A percentile compares a stretch with the other conserved stretches of the same genome.
These are phyloP conservation scores for Phaseolus coccineus DNA, from an alignment of 331 rosid genomes.

Conservation along the genomic window DNA sequence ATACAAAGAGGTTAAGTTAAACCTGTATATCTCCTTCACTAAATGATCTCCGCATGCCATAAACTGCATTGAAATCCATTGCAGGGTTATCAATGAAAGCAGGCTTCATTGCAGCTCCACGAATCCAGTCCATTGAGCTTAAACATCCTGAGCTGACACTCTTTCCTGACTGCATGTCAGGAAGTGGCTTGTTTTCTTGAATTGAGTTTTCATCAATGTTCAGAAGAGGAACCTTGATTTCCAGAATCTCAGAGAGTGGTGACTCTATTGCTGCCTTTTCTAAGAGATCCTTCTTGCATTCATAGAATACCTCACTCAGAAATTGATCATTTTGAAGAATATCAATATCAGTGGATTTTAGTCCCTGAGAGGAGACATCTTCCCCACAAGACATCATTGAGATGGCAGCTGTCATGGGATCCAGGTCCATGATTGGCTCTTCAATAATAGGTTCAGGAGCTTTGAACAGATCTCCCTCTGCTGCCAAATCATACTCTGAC, in stretches of 20 bases:
- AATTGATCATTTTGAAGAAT: constrained; percentile 85
- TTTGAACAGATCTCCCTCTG: constrained; percentile 91
- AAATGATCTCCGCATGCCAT: constrained; percentile 84
- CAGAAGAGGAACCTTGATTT: constrained; percentile 68
- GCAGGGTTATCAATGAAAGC: constrained; percentile 71
- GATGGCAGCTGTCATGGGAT: constrained; percentile 77
- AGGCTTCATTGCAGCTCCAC: constrained; percentile 67
- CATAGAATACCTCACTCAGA: constrained; percentile 79
- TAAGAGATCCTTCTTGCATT: constrained; percentile 77
- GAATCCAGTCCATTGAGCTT: constrained; percentile 86
- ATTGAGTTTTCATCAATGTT: constrained; percentile 55
- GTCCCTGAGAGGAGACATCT: constrained; percentile 71
- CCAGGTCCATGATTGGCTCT: constrained; percentile 64
- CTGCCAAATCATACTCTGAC: constrained; percentile 86
- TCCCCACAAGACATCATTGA: constrained; percentile 88
- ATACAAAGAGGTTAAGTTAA: constrained; percentile 39
- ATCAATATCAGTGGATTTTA: constrained; percentile 73
- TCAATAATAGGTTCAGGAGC: constrained; percentile 88
- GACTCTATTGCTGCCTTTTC: constrained; percentile 70
- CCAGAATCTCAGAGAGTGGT: constrained; percentile 67
- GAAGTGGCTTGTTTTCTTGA: constrained; percentile 64
- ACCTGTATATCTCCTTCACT: constrained; percentile 99
- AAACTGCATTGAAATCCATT: constrained; percentile 70
- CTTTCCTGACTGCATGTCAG: constrained; percentile 63
- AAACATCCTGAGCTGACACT: constrained; percentile 75